Conservation (phyloP, 108 stramenopile species). For the Pinguiococcus pyrenoidosus region DNA sequence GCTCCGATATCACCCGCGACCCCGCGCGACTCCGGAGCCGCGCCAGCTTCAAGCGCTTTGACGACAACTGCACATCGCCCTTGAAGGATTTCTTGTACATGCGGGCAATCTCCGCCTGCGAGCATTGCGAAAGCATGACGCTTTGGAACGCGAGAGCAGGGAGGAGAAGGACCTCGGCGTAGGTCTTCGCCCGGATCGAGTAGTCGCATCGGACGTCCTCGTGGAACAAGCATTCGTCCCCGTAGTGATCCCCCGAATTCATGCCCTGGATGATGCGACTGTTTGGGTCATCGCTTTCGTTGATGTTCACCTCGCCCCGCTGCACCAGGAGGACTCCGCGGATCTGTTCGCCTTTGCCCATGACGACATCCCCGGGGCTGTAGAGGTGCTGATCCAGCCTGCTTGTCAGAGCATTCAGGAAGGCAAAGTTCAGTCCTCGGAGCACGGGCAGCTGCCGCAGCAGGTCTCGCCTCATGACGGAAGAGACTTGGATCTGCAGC, state of each 20-base stretch:
- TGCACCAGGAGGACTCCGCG: not conserved
- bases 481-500: constrained; percentile 1
- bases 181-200: constrained; percentile 2
- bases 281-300: not conserved
- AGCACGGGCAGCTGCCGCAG: not conserved
- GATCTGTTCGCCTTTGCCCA: not conserved
- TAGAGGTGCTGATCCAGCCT: constrained; percentile 1
- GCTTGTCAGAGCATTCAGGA: not conserved
- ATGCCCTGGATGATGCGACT: not conserved
- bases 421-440: not conserved
- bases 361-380: constrained; percentile 1
- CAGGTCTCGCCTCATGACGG: not conserved
- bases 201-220: not conserved
- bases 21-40: no score
- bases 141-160: not conserved
- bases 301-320: constrained; percentile 1
- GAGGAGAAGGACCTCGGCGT: constrained; percentile 3
- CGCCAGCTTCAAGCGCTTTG: no score
- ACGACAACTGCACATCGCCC: no score
- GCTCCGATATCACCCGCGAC: no score
- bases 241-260: not conserved
- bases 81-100: no score
- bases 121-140: constrained; percentile 1
- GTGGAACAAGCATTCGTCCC: not conserved
- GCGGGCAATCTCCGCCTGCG: no score